phyloP scores from a whole-genome alignment of 1,284 basidiomycete genomes.

The Inonotus hispidus region DNA sequence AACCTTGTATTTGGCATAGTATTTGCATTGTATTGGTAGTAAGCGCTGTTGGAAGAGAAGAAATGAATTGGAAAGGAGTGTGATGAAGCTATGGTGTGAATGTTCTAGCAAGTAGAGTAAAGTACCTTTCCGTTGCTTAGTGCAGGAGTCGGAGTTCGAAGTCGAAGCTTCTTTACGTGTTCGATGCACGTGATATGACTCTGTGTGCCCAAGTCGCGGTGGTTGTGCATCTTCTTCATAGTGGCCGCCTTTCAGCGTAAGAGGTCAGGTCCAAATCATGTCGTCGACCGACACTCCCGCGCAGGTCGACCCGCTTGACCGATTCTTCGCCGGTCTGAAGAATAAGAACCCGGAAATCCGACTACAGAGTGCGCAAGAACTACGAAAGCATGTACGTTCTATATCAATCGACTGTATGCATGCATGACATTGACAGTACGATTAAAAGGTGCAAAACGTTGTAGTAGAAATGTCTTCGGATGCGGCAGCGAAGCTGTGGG shows the following conservation, averaged over 20 bases:
- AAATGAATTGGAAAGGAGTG: neutral
- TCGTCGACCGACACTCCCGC: conserved; percentile 48
- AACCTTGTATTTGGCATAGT: conserved; percentile 9
- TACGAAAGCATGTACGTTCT: conserved; percentile 59
- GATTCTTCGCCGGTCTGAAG: conserved; percentile 62
- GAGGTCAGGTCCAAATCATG: conserved; percentile 35
- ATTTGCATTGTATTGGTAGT: conserved; percentile 12
- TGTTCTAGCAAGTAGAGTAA: neutral
- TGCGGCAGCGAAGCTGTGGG: conserved; percentile 73
- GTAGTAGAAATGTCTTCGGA: conserved; percentile 76
- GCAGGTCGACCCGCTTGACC: conserved; percentile 54
- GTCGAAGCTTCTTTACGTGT: too few relatives aligned
- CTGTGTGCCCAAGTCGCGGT: neutral
- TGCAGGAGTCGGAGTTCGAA: too few relatives aligned
- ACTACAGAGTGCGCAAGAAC: conserved; percentile 56
- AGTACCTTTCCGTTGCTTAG: too few relatives aligned
- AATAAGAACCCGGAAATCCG: conserved; percentile 59
- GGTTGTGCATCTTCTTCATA: neutral
- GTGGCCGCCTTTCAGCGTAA: neutral
- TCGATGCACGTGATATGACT: too few relatives aligned
- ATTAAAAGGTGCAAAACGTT: conserved; percentile 55
- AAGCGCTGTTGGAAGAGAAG: neutral
- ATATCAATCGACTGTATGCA: neutral
- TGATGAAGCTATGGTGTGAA: neutral
- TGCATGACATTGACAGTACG: conserved; percentile 6